A percentile compares a stretch with the other conserved stretches of the same genome.
Conservation (phyloP, 2,329 filamentous ascomycete species). For the Claviceps sp. region DNA sequence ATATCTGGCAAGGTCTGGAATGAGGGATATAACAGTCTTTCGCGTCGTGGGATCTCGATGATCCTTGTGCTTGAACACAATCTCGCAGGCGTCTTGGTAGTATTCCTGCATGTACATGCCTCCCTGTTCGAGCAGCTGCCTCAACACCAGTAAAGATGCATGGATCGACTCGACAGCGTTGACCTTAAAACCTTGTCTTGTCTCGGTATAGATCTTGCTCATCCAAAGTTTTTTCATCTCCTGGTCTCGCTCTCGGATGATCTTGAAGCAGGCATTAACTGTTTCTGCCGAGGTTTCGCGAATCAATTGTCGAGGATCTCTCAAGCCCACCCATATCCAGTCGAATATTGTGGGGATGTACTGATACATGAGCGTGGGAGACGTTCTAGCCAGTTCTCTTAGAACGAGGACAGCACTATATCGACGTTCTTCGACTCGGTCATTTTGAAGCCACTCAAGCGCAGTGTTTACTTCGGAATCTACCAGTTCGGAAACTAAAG, state of each 20-base stretch:
- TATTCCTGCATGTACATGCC: constrained; percentile 99
- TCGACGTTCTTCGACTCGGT: constrained; percentile 81
- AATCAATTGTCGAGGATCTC: constrained; percentile 83
- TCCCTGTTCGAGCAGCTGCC: constrained; percentile 84
- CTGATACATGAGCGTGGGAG: constrained; percentile 87
- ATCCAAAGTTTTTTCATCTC: constrained; percentile 82
- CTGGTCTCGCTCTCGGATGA: constrained; percentile 84
- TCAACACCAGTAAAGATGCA: constrained; percentile 84
- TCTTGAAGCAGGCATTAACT: constrained; percentile 89
- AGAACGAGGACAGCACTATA: constrained; percentile 89
- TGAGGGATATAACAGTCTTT: constrained; percentile 78
- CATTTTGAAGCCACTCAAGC: constrained; percentile 91
- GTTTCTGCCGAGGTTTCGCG: constrained; percentile 84
- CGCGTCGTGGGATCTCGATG: constrained; percentile 79
- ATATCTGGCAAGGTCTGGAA: constrained; percentile 86
- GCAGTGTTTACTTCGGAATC: constrained; percentile 95
- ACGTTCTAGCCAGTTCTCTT: constrained; percentile 80
- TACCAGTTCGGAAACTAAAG: constrained; percentile 86
- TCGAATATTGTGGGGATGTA: constrained; percentile 94
- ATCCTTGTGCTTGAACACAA: constrained; percentile 84
- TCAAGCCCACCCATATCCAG: constrained; percentile 86
- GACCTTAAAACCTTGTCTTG: constrained; percentile 63
- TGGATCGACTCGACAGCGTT: constrained; percentile 81
- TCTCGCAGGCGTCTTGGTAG: constrained; percentile 85
- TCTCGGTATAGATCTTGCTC: constrained; percentile 78